Evolutionary conservation across 768 basidiomycete species (phyloP).

Genomic region (Suillus spraguei): DNA sequence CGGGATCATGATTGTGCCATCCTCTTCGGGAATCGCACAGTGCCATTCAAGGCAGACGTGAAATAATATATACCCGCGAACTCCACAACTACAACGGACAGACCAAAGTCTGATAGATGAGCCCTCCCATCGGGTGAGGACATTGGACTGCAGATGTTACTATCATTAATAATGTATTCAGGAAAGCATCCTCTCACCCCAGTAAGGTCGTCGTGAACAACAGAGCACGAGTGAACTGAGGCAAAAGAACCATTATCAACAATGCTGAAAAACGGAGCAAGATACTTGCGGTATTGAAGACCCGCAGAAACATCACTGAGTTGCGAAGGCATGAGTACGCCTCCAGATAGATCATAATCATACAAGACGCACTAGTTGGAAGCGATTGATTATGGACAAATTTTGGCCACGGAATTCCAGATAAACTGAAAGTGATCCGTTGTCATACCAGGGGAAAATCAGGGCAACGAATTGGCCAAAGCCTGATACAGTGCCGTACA

Average conservation of each 20-base stretch:
- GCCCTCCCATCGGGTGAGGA: conserved; percentile 39
- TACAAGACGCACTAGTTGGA: conserved; percentile 20
- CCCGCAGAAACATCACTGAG: conserved; percentile 30
- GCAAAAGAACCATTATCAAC: not conserved
- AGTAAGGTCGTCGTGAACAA: conserved; percentile 25
- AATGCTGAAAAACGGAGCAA: not conserved
- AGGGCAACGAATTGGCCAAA: conserved; percentile 30
- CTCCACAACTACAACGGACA: conserved; percentile 23
- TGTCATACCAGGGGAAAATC: conserved; percentile 31
- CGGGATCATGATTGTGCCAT: not conserved
- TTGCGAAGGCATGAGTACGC: conserved; percentile 13
- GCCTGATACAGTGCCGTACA: conserved; percentile 24
- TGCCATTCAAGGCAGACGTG: conserved; percentile 4
- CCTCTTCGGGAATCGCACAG: conserved; percentile 30
- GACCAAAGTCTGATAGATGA: conserved; percentile 48
- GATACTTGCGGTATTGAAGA: conserved; percentile 26
- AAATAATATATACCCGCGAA: conserved; percentile 17
- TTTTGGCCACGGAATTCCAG: conserved; percentile 14
- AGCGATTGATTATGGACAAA: conserved; percentile 14
- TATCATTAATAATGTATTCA: not conserved
- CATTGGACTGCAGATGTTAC: conserved; percentile 37
- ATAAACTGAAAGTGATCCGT: conserved; percentile 25
- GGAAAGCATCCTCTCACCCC: conserved; percentile 12
- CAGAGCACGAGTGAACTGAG: conserved; percentile 20
- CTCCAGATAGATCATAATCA: not conserved